Evolutionary conservation across 139 green algal genomes (phyloP).

Genomic region (Haematococcus lacustris): DNA sequence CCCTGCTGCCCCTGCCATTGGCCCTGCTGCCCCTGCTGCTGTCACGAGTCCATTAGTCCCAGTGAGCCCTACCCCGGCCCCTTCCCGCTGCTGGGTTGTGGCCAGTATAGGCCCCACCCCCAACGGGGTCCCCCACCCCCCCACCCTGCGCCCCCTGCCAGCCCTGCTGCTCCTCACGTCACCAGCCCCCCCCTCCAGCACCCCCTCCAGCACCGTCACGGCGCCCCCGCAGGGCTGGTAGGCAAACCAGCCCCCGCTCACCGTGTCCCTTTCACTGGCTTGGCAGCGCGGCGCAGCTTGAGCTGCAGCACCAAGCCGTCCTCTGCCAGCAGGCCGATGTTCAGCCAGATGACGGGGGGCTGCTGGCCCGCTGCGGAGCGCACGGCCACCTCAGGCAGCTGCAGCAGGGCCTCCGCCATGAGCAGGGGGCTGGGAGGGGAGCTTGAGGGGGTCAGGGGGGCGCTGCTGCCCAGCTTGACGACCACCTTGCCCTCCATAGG

Average conservation of each 20-base stretch:
- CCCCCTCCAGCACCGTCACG: constrained; percentile 42
- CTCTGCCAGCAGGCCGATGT: constrained; percentile 45
- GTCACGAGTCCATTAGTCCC: no score
- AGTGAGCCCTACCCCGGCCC: no score
- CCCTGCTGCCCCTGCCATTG: no score
- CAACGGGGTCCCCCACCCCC: no score
- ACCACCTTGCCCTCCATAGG: constrained; percentile 20
- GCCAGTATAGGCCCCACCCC: no score
- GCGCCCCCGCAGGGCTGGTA: constrained; percentile 59
- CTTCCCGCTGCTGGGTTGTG: no score
- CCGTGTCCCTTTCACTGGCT: constrained; percentile 38
- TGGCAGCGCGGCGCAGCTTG: constrained; percentile 42
- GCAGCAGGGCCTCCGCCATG: constrained; percentile 37
- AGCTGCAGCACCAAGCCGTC: constrained; percentile 51
- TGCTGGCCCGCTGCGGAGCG: constrained; percentile 12
- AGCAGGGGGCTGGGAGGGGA: background rate
- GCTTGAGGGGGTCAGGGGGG: background rate
- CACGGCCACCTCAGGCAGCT: constrained; percentile 40
- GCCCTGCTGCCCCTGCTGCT: no score
- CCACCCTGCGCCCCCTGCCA: no score
- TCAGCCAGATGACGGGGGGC: constrained; percentile 46
- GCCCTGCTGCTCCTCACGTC: no score
- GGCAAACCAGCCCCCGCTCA: constrained; percentile 49
- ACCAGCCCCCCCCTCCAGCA: no score
- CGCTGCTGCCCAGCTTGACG: background rate